phyloP scores from a whole-genome alignment of 2,329 filamentous ascomycete species.

The Colletotrichum simmondsii region DNA sequence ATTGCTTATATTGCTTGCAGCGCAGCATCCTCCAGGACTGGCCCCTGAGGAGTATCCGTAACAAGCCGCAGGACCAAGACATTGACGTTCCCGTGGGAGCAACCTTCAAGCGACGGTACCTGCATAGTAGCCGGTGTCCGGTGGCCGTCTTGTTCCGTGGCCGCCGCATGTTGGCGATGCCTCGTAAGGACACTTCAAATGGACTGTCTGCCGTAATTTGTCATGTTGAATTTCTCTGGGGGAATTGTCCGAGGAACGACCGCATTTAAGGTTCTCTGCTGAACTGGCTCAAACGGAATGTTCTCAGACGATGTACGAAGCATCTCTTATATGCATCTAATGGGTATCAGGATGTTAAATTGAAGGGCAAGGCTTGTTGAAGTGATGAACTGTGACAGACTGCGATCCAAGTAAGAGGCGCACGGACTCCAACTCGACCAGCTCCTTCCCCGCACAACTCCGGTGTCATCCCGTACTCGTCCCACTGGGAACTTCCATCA shows the following conservation, averaged over 20 bases:
- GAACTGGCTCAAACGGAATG: background rate
- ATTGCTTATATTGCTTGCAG: conserved; percentile 2
- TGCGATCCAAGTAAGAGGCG: background rate
- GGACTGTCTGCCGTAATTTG: background rate
- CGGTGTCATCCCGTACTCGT: background rate
- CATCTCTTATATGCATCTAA: background rate
- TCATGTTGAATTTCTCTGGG: too few relatives aligned
- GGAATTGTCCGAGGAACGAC: too few relatives aligned
- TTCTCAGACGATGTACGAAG: background rate
- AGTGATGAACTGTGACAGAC: background rate
- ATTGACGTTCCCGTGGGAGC: background rate
- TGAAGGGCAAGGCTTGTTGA: background rate
- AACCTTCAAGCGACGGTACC: background rate
- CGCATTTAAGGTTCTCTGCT: background rate
- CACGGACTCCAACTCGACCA: conserved; percentile 5
- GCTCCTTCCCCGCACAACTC: conserved; percentile 15
- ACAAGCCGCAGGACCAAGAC: background rate
- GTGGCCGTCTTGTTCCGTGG: background rate
- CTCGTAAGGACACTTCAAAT: background rate
- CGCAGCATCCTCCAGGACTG: background rate
- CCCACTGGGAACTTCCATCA: background rate
- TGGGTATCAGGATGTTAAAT: background rate
- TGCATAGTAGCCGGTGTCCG: background rate
- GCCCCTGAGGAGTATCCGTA: background rate
- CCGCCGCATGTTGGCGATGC: background rate